Evolutionary conservation across 2,329 filamentous ascomycete genomes (phyloP).

Genomic region (Trichoderma gracile): DNA sequence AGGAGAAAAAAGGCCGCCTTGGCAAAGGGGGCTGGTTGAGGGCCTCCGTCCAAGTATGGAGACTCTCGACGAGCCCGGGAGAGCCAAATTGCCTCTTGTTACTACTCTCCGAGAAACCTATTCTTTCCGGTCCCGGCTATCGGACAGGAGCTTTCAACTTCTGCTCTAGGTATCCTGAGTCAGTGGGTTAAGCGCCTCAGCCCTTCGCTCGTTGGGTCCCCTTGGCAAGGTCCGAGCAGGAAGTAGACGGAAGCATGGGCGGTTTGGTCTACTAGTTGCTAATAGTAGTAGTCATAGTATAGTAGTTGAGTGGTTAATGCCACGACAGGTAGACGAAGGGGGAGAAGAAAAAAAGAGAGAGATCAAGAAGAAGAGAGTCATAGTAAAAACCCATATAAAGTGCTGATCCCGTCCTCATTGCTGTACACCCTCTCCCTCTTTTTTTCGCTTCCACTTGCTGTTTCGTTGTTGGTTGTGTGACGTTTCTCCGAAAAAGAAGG

Average conservation of each 20-base stretch:
- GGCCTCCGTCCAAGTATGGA: no score
- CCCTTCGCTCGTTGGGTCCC: not conserved
- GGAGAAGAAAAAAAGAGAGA: not conserved
- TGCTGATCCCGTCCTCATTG: not conserved
- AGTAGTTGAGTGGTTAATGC: no score
- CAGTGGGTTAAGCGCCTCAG: slow-evolving; percentile 7
- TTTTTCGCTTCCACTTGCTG: not conserved
- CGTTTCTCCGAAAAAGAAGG: not conserved
- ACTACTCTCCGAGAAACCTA: no score
- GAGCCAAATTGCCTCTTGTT: not conserved
- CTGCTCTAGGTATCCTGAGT: slow-evolving; percentile 12
- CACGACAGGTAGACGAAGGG: not conserved
- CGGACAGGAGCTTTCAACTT: not conserved
- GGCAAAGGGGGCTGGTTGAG: not conserved
- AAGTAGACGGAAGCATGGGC: slow-evolving; percentile 1
- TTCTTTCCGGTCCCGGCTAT: slow-evolving; percentile 9
- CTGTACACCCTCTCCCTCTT: not conserved
- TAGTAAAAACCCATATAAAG: not conserved
- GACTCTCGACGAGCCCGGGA: no score
- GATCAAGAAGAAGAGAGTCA: no score
- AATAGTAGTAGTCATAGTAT: no score
- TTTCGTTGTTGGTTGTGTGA: not conserved
- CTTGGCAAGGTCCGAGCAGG: no score
- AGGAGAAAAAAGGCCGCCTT: not conserved
- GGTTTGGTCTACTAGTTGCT: not conserved